phyloP scores from a whole-genome alignment of 805 yeast genomes.

The Hanseniaspora thailandica region DNA sequence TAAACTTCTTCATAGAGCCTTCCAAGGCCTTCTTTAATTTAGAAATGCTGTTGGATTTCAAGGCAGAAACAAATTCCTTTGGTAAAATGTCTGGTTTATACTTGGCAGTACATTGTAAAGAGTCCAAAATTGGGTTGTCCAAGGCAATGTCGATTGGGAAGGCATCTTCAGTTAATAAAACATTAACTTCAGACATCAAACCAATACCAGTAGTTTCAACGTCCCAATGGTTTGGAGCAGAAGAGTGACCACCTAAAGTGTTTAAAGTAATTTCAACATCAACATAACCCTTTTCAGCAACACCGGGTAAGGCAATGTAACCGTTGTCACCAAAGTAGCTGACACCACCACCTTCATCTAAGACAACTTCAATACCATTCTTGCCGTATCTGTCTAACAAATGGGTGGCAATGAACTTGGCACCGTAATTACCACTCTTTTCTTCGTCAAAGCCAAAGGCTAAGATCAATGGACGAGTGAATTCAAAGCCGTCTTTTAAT shows the following conservation, averaged over 20 bases:
- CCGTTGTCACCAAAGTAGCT: constrained; percentile 29
- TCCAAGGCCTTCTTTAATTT: constrained; percentile 25
- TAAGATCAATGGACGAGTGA: constrained; percentile 42
- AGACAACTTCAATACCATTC: constrained; percentile 42
- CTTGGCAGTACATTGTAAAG: constrained; percentile 53
- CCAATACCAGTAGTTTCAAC: constrained; percentile 63
- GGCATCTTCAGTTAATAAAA: constrained; percentile 43
- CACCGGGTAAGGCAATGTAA: constrained; percentile 38
- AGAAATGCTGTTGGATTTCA: constrained; percentile 31
- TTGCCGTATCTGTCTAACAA: constrained; percentile 43
- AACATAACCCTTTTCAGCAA: constrained; percentile 47
- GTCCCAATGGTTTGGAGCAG: constrained; percentile 41
- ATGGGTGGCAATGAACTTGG: constrained; percentile 29
- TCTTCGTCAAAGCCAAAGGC: constrained; percentile 66
- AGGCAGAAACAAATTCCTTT: constrained; percentile 21
- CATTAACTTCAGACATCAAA: constrained; percentile 45
- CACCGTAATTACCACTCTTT: constrained; percentile 43
- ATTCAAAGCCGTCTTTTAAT: constrained; percentile 33
- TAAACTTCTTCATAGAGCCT: neutral
- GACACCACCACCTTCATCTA: constrained; percentile 48
- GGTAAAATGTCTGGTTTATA: constrained; percentile 15
- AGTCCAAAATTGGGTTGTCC: constrained; percentile 46
- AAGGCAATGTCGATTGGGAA: constrained; percentile 33
- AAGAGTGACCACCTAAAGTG: constrained; percentile 63
- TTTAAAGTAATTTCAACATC: constrained; percentile 38